Evolutionary conservation across 257 asterid species (phyloP), one percentile per base, ranked within the genome.

Genomic region (Ocimum tenuiflorum): DNA sequence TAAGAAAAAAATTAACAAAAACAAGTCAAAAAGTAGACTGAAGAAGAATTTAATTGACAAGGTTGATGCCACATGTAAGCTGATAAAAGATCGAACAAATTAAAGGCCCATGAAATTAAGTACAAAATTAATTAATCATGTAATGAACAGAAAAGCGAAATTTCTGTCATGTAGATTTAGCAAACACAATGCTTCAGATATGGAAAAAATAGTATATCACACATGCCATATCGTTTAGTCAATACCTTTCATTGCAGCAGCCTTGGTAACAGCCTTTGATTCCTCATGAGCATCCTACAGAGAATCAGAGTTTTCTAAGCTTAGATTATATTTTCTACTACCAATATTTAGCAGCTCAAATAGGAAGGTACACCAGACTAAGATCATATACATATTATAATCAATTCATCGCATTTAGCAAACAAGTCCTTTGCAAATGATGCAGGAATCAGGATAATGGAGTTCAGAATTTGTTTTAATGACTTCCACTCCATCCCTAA

Each of bases 211-310:
- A 8, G 15, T 47, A 45, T 19, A 23, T 31, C 38, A 59, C 56
- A 47, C 59, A 57, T 45, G 43, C 51, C 19, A 67, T 23, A 42
- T 53, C 22, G 56, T 63, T 42, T 53, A 38, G 14, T 64, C 57
- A 60, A 12, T 80, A 88, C 99, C 88, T 86, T 94, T 94, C 99
- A 94, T 94, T 14, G 88, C 71, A 74, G 95, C 70, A 77, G 99
- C 99, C 81, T 90, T 94, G 19, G 99, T 94, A 33, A 90, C 70
- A 38, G 95, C 77, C 82, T 86, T 94, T 68, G 99, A 90, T 77
- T 94, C 96, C 85, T 94, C 97, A 61, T 94, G 99, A 63, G 99
- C 95, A 69, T 88, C 95, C 99, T 94, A 84, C 75, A 73, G 75
- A 49, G 39, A 15, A 42, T 69, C 47, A 75, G 47, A 53, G 10